Conservation (phyloP, 1,284 basidiomycete species). For the Lentinula novae-zelandiae region DNA sequence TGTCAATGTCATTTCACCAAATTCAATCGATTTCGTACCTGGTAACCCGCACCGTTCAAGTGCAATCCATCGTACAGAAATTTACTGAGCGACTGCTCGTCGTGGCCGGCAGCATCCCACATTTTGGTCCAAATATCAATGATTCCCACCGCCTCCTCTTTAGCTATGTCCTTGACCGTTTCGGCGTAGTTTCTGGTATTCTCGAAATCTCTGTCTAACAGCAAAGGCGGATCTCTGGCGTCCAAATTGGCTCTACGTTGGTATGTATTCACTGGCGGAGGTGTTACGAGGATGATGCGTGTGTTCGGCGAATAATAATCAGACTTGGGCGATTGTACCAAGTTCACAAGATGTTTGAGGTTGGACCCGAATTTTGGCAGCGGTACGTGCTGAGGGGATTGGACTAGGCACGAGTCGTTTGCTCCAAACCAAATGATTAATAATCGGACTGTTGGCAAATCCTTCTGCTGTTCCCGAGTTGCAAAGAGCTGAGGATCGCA, state of each 20-base stretch:
- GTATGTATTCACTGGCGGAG: constrained; percentile 75
- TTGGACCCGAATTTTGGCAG: constrained; percentile 66
- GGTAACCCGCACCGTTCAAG: constrained; percentile 67
- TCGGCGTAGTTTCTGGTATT: constrained; percentile 66
- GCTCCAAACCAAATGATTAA: constrained; percentile 89
- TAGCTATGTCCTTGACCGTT: constrained; percentile 61
- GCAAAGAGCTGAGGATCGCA: constrained; percentile 45
- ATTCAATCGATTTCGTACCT: constrained; percentile 36
- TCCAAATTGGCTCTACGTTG: constrained; percentile 47
- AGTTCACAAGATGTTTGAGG: constrained; percentile 56
- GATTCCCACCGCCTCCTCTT: constrained; percentile 49
- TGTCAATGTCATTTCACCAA: background rate
- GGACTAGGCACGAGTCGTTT: constrained; percentile 71
- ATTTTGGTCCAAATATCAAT: constrained; percentile 70
- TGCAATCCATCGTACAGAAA: constrained; percentile 77
- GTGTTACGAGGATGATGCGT: constrained; percentile 75
- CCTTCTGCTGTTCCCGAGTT: constrained; percentile 42
- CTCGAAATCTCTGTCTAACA: constrained; percentile 57
- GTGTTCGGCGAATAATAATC: constrained; percentile 71
- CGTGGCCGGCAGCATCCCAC: constrained; percentile 62
- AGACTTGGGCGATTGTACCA: constrained; percentile 61
- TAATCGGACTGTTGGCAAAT: constrained; percentile 61
- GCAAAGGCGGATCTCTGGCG: constrained; percentile 39
- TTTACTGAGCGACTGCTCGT: constrained; percentile 43
- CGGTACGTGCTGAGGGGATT: constrained; percentile 67